Evolutionary conservation across 75 land plant genomes (phyloP).

Genomic region (Ceratopteris richardii): DNA sequence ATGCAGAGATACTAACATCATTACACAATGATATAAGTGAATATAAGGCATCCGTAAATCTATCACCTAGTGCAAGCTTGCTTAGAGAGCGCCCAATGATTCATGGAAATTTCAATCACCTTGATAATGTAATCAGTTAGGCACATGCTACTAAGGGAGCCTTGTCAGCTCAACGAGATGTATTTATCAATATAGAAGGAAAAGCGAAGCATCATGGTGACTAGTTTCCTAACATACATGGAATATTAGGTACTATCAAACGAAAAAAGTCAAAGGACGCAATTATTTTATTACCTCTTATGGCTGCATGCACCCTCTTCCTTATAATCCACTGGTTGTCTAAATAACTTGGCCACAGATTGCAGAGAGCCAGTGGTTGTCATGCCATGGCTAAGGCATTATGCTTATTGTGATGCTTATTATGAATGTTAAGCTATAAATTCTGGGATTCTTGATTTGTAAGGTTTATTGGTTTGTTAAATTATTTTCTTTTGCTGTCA

Average conservation of each 20-base stretch:
- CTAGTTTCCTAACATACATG: slow-evolving; percentile 82
- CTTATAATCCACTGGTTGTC: slow-evolving; percentile 91
- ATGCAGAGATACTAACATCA: slow-evolving; percentile 95
- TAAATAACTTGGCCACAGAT: slow-evolving; percentile 29
- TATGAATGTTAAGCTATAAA: no score
- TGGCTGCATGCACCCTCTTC: slow-evolving; percentile 90
- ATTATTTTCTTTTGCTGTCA: no score
- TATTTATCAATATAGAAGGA: slow-evolving; percentile 81
- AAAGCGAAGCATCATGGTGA: slow-evolving; percentile 86
- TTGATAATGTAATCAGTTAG: slow-evolving; percentile 91
- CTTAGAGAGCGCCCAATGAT: slow-evolving; percentile 86
- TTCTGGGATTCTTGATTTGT: no score
- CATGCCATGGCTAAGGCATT: no score
- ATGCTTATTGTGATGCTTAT: no score
- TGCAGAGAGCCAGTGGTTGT: no score
- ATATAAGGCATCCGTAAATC: slow-evolving; percentile 89
- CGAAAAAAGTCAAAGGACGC: slow-evolving; percentile 84
- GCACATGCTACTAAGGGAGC: slow-evolving; percentile 84
- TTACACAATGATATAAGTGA: slow-evolving; percentile 95
- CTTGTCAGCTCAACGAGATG: slow-evolving; percentile 59
- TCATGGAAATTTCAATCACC: slow-evolving; percentile 93
- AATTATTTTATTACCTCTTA: slow-evolving; percentile 84
- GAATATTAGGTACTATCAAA: slow-evolving; percentile 92
- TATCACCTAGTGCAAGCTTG: slow-evolving; percentile 71
- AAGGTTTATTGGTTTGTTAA: no score